Base-by-base conservation (phyloP, 768 basidiomycete species). In the Boletus sensibilis region DNA sequence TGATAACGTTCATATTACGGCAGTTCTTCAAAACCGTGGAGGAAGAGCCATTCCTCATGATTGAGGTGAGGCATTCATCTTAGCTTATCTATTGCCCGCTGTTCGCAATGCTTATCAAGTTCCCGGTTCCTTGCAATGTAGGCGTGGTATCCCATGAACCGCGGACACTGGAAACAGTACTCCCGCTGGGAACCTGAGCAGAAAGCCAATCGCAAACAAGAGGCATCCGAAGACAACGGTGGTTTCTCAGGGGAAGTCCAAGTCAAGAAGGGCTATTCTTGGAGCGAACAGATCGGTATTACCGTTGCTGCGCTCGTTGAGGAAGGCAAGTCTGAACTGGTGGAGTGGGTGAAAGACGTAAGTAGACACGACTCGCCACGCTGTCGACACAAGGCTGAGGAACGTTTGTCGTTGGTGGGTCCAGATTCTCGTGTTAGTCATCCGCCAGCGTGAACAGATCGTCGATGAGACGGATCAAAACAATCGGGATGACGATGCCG, bases 11-110 rank as follows among this genome's bases (percentile, higher is more conserved):
- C 74, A 79, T 98, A 58, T 79, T 98, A 56, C 85, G 92, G 25
- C 86, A 88, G 68, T 98, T 98, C 79, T 98, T 99, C 85, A 98
- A 97, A 71, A 83, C 86, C 8, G 79, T 94, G 46, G 81, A 83
- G 51, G 85, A 92, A 60, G 88, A 97, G 58, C 80, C 91, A 0
- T 90, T 98, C 75, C 78, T 98, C 45, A 82, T 92, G 57, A 81
- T 98, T 58, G 94, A 98, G 80, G 94, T 94, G 64, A 63, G 76
- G 73, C 63, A 61, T 58, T 72, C 64, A 57, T 67, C 40, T 68
- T 49, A 53, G 59, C 61, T 67, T 66, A 65, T 65, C 59, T 59
- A 39, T 55, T 39, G 38, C 40, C 53, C 53, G 45, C 35, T n/a
- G 43, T 58, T 46, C 50, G 48, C 52, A 55, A 53, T 62, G 61